These are phyloP conservation scores for Saccharomycopsis schoenii DNA, from an alignment of 805 yeast species.

Conservation along the genomic window DNA sequence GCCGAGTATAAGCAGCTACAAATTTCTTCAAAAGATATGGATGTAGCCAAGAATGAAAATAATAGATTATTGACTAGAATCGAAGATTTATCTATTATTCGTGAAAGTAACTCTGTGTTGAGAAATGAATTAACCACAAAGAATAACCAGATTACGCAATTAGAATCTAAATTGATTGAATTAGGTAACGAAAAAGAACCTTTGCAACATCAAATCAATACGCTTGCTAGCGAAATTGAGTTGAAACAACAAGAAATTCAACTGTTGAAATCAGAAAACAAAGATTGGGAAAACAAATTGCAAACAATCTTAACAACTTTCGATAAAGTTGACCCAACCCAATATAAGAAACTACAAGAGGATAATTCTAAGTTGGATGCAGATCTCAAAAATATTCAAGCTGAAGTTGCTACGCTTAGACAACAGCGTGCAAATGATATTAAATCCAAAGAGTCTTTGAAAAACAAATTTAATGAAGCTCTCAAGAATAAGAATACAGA, in stretches of 20 bases:
- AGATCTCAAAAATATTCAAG: background rate
- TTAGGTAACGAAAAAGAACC: conserved; percentile 34
- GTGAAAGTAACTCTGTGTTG: conserved; percentile 60
- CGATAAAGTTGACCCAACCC: conserved; percentile 39
- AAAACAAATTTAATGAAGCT: conserved; percentile 21
- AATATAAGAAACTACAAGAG: conserved; percentile 29
- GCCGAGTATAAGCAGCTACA: conserved; percentile 34
- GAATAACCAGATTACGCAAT: conserved; percentile 25
- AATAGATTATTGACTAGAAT: conserved; percentile 36
- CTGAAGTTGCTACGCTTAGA: background rate
- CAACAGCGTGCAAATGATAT: background rate
- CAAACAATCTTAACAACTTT: conserved; percentile 37
- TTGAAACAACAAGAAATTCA: conserved; percentile 41
- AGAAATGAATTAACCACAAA: conserved; percentile 38
- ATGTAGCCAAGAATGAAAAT: conserved; percentile 29
- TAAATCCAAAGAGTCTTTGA: conserved; percentile 7
- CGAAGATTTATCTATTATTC: conserved; percentile 44
- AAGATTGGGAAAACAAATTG: conserved; percentile 47
- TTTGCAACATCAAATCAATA: conserved; percentile 30
- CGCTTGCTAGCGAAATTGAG: conserved; percentile 32
- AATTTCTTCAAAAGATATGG: conserved; percentile 25
- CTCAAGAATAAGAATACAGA: conserved; percentile 18
- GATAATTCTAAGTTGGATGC: conserved; percentile 22
- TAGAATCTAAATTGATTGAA: conserved; percentile 32
- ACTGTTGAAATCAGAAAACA: conserved; percentile 41